Evolutionary conservation across 768 basidiomycete species (phyloP).

Genomic region (Amanita polypyramis): DNA sequence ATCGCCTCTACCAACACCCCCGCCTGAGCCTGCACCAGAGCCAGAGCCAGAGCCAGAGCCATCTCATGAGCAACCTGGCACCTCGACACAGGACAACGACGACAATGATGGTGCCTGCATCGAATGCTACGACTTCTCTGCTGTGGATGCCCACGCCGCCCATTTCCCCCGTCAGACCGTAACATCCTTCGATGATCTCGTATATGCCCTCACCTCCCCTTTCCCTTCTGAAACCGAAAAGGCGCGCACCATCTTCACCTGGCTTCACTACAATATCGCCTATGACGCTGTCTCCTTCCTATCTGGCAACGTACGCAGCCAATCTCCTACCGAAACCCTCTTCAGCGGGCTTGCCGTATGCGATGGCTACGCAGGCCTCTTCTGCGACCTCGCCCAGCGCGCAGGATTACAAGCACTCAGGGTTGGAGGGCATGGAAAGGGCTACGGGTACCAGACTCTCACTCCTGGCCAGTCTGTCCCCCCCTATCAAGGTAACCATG

Average conservation of each 20-base stretch:
- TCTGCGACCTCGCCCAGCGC: constrained; percentile 25
- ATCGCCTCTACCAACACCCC: constrained; percentile 20
- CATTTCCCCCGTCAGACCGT: constrained; percentile 32
- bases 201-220: constrained; percentile 28
- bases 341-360: constrained; percentile 36
- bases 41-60: constrained; percentile 17
- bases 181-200: constrained; percentile 26
- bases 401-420: constrained; percentile 30
- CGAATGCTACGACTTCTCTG: constrained; percentile 32
- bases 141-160: constrained; percentile 32
- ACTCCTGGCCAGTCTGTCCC: constrained; percentile 23
- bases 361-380: constrained; percentile 38
- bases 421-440: constrained; percentile 37
- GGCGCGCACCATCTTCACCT: constrained; percentile 34
- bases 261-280: constrained; percentile 36
- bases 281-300: constrained; percentile 35
- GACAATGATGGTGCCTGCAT: constrained; percentile 18
- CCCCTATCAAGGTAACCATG: constrained; percentile 29
- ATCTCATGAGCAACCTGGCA: not conserved
- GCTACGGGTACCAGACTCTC: constrained; percentile 27
- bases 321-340: constrained; percentile 28
- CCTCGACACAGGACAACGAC: not conserved
- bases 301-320: constrained; percentile 25
- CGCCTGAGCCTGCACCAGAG: constrained; percentile 14
- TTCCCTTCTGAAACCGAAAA: constrained; percentile 33